Evolutionary conservation across 1,139 yeast genomes (phyloP), one percentile per base, ranked within the genome.

Genomic region (Suhomyces yuchorum): DNA sequence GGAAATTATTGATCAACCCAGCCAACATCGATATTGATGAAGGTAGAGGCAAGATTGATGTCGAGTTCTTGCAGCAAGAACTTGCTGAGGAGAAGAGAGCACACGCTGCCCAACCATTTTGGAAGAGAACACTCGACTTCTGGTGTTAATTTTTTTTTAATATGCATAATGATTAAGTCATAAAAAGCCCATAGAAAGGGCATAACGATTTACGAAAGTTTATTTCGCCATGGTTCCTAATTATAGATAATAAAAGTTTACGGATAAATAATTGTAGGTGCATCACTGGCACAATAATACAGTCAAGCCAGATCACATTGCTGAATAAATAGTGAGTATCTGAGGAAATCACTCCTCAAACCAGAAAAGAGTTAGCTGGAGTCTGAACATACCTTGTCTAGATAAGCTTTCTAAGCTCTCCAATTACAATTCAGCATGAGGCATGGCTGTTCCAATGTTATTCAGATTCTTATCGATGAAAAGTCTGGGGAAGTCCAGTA

Each of bases 41-140:
- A 22, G 90, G 89, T 57, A 82, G 89, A 78, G 78, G 81, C 62
- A 82, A 79, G 52, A 65, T 79, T 51, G 90, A 85, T 61, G 64
- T 82, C 57, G 88, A 84, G 49, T 68, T 81, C 47, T 70, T 83
- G 61, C 80, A 74, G 61, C 87, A 83, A 68, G 90, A 85, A 67
- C 68, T 84, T 58, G 77, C 78, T 28, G 82, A 81, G 61, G 88
- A 84, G 67, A 79, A 67, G 59, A 85, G 78, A 40, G 66, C 57
- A 46, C 54, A 78, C 43, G 77, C 76, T 17, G 57, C 79, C 38
- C 77, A 70, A 56, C 85, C 88, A 38, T 62, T 73, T 52, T 77
- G 73, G 60, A 70, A 67, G 61, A 80, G 82, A 68, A 45, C 71
- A 22, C 77, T 74, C 66, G 66, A 68, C 43, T 69, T 75, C 62